Base-by-base conservation (phyloP, 1,284 basidiomycete genomes). In the Mixia osmundae region DNA sequence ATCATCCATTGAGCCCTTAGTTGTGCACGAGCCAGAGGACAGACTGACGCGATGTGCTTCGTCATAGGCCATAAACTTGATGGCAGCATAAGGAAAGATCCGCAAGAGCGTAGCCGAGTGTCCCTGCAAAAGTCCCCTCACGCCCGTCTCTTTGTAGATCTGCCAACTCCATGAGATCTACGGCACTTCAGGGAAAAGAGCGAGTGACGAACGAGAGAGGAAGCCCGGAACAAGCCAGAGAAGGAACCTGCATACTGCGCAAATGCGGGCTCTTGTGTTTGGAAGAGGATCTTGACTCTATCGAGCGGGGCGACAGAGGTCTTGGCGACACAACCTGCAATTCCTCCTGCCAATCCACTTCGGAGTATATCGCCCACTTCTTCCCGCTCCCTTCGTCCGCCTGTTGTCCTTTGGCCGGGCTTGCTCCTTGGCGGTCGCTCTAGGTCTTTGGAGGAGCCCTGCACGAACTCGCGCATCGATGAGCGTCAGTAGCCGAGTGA, bases 31-130 rank as follows among this genome's bases (percentile, higher is more conserved):
- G 16, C 9, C 30, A 31, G 18, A 18, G 32, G 30, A 28, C 12
- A 30, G 11, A 57, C 69, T 49, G 49, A 79, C 73, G 47, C 69
- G 60, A 59, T 77, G 76, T 37, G 77, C 61, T 55, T 77, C 72
- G 57, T 95, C 87, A 55, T 97, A 99, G 3, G 80, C 72, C 75
- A 95, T 87, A 54, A 87, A 99, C 59, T 94, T 95, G 57, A 97
- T 78, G 35, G 76, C 83, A 26, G 91, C 91, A 55, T 97, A 91
- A 1, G 91, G 89, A 54, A 95, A 94, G 39, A 69, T 66, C 25
- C 68, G 53, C 29, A 68, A 47, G 29, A 70, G 62, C 4, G 89
- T 95, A 19, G 82, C 79, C 18, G 79, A 82, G 57, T 99, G 89
- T 2, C 91, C 91, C 62, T 94, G 87, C 43, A 94, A 72, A 30